phyloP scores from a whole-genome alignment of 345 rosid genomes.

The Citrus inodora region DNA sequence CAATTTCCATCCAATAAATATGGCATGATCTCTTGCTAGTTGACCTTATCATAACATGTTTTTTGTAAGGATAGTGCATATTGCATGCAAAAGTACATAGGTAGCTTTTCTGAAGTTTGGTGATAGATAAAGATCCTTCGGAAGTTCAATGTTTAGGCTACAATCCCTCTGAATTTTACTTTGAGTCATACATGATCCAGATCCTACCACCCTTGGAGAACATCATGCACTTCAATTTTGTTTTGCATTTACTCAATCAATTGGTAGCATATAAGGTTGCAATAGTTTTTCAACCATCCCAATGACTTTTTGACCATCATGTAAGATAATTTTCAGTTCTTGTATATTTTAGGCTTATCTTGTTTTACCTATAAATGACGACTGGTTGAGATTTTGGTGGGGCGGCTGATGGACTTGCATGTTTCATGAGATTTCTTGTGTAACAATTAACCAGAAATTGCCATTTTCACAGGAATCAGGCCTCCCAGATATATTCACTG shows the following conservation, averaged over 20 bases:
- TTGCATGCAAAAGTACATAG: neutral
- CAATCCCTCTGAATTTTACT: too few species aligned
- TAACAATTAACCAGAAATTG: slow-evolving; percentile 5
- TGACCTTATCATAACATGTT: neutral
- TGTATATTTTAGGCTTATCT: neutral
- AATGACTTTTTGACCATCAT: neutral
- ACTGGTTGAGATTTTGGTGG: neutral
- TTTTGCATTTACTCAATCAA: neutral
- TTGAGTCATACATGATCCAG: neutral
- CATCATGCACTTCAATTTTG: neutral
- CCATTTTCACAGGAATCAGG: slow-evolving; percentile 64
- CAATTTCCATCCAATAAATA: neutral
- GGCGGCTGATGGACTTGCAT: too few species aligned
- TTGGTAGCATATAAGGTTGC: neutral
- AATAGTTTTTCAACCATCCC: neutral
- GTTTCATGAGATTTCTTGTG: neutral
- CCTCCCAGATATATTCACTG: slow-evolving; percentile 53
- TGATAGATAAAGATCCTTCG: neutral
- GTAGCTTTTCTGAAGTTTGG: neutral
- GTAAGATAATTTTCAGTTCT: neutral
- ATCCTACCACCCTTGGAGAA: neutral
- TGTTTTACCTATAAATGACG: neutral
- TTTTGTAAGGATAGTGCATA: neutral
- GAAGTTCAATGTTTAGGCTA: neutral
- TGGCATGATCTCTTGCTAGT: neutral